A percentile compares a stretch with the other conserved stretches of the same genome.
Evolutionary conservation across 441 rosid species (phyloP).

Genomic region (Pelargonium australe): DNA sequence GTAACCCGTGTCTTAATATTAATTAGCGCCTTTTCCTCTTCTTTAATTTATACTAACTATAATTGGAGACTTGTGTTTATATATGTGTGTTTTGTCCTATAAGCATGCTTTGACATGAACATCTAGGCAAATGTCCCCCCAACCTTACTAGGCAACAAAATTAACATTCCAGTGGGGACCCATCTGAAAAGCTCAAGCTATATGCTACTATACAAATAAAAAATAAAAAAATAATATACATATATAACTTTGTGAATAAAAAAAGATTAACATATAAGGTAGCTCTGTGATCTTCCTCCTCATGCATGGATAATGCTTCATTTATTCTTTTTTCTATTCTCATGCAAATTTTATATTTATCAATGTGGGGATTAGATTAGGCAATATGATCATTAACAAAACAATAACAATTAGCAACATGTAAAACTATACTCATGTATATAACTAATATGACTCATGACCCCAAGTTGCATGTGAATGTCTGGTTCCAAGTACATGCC

Average conservation of each 20-base stretch:
- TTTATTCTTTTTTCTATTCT: neutral
- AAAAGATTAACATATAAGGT: too few species aligned
- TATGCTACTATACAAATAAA: neutral
- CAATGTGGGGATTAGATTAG: neutral
- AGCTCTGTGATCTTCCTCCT: too few species aligned
- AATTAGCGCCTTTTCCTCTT: neutral
- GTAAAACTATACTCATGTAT: neutral
- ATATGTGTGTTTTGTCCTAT: conserved; percentile 27
- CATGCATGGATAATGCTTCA: too few species aligned
- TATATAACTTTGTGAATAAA: too few species aligned
- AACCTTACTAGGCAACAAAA: conserved; percentile 32
- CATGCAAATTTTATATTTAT: conserved; percentile 3
- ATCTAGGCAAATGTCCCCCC: conserved; percentile 32
- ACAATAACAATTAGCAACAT: neutral
- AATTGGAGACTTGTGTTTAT: conserved; percentile 18
- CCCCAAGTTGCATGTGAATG: neutral
- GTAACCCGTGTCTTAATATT: conserved; percentile 25
- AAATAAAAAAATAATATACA: too few species aligned
- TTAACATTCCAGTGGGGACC: conserved; percentile 32
- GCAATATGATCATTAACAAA: neutral
- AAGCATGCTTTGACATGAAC: conserved; percentile 31
- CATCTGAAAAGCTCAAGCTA: conserved; percentile 12
- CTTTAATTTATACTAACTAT: neutral
- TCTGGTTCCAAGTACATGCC: neutral
- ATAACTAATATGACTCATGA: too few species aligned